Conservation (phyloP, 1,139 yeast species). For the Sugiyamaella castrensis region DNA sequence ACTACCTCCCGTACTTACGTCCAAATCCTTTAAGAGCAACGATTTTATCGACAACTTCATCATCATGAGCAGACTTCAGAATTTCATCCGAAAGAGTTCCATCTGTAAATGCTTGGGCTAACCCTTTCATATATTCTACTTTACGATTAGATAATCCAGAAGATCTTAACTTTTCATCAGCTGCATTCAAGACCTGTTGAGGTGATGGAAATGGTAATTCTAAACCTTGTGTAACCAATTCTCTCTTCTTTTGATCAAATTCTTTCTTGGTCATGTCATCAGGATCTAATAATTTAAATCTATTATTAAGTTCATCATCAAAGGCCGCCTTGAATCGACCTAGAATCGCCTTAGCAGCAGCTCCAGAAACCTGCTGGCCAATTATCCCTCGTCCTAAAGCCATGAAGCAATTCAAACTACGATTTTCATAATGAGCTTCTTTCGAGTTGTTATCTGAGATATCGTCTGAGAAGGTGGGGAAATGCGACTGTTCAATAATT, state of each 20-base stretch:
- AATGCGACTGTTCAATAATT: slow-evolving; percentile 27
- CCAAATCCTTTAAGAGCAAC: slow-evolving; percentile 77
- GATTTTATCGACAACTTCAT: slow-evolving; percentile 55
- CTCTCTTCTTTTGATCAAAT: slow-evolving; percentile 6
- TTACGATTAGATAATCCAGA: slow-evolving; percentile 76
- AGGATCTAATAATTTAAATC: slow-evolving; percentile 1
- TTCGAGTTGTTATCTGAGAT: slow-evolving; percentile 12
- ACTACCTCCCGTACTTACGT: slow-evolving; percentile 29
- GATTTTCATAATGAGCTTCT: slow-evolving; percentile 3
- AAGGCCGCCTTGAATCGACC: slow-evolving; percentile 46
- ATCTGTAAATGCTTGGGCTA: slow-evolving; percentile 55
- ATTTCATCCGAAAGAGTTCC: slow-evolving; percentile 46
- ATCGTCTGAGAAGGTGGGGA: slow-evolving; percentile 28
- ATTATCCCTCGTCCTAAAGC: slow-evolving; percentile 52
- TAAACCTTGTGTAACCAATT: slow-evolving; percentile 5
- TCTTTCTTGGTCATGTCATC: slow-evolving; percentile 9
- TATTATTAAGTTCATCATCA: slow-evolving; percentile 3
- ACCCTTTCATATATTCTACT: slow-evolving; percentile 58
- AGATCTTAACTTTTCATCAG: slow-evolving; percentile 49
- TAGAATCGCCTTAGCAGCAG: slow-evolving; percentile 70
- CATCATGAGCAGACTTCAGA: slow-evolving; percentile 38
- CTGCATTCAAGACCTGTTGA: slow-evolving; percentile 41
- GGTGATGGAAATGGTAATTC: slow-evolving; percentile 51
- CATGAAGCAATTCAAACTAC: slow-evolving; percentile 33
- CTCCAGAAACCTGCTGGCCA: slow-evolving; percentile 83